Percentiles rank a stretch among this genome's conserved stretches.
These are phyloP conservation scores for Pezicula rhizophila DNA, from an alignment of 2,329 filamentous ascomycete species.

Conservation along the genomic window DNA sequence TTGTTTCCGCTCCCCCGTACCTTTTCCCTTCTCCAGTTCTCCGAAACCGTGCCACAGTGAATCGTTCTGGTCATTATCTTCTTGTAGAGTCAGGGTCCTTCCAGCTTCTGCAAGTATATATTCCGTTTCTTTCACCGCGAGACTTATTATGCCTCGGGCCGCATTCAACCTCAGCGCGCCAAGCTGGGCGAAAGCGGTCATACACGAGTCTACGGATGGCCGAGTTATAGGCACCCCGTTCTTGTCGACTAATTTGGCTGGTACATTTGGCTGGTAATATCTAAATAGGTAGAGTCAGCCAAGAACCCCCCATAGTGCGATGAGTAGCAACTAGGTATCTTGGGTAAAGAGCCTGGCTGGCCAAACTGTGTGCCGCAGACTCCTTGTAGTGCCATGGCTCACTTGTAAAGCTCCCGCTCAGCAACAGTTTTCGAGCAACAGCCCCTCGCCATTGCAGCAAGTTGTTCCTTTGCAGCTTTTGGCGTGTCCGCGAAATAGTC, in stretches of 20 bases:
- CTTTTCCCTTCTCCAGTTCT: neutral
- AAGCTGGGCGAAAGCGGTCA: constrained; percentile 42
- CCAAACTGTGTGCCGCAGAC: neutral
- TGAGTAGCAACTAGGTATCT: neutral
- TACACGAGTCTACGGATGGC: constrained; percentile 31
- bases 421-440: neutral
- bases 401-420: constrained; percentile 22
- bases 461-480: too few species aligned
- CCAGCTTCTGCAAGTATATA: constrained; percentile 24
- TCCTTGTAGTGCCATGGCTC: neutral
- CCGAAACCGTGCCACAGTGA: constrained; percentile 24
- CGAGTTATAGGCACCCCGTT: constrained; percentile 4
- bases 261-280: constrained; percentile 14
- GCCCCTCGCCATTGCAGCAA: too few species aligned
- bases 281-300: constrained; percentile 1
- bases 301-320: neutral
- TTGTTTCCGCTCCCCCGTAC: neutral
- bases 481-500: too few species aligned
- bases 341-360: neutral
- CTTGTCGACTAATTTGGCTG: neutral
- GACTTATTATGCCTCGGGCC: constrained; percentile 40
- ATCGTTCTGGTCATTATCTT: constrained; percentile 22
- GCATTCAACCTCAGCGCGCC: constrained; percentile 41
- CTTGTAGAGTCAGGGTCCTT: constrained; percentile 18
- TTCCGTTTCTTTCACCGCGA: constrained; percentile 15